phyloP scores from a whole-genome alignment of 2,329 filamentous ascomycete species.

The Thielaviopsis punctulata region DNA sequence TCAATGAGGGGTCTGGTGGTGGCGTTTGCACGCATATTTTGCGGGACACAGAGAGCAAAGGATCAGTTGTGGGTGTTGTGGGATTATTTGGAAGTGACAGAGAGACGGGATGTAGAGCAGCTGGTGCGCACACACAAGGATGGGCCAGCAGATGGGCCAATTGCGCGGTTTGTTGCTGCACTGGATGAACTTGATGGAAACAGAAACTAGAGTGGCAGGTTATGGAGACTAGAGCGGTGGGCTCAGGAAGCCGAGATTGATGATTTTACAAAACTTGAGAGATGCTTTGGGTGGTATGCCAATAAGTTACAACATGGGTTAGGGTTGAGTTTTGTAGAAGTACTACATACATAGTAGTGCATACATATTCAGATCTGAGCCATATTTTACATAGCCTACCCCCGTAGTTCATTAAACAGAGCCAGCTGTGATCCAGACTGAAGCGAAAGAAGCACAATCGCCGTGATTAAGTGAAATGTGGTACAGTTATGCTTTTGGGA shows the following conservation, averaged over 20 bases:
- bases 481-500: neutral
- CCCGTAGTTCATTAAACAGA: neutral
- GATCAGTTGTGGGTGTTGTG: conserved; percentile 14
- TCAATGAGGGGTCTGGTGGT: conserved; percentile 14
- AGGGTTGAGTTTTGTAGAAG: neutral
- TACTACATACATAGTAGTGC: neutral
- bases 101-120: neutral
- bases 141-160: neutral
- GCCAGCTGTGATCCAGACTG: neutral
- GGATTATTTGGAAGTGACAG: conserved; percentile 13
- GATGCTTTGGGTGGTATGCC: too few relatives aligned
- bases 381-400: too few relatives aligned
- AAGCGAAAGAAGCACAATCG: neutral
- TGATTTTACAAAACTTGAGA: too few relatives aligned
- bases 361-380: neutral
- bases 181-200: neutral
- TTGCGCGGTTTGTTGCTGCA: neutral
- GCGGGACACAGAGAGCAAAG: conserved; percentile 6
- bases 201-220: neutral
- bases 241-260: too few relatives aligned
- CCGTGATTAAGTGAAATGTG: neutral
- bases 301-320: neutral
- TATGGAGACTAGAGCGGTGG: neutral
- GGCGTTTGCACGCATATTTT: conserved; percentile 15
- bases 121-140: neutral